Base-by-base conservation (phyloP, 441 rosid genomes). In the Euphorbia celastroides region DNA sequence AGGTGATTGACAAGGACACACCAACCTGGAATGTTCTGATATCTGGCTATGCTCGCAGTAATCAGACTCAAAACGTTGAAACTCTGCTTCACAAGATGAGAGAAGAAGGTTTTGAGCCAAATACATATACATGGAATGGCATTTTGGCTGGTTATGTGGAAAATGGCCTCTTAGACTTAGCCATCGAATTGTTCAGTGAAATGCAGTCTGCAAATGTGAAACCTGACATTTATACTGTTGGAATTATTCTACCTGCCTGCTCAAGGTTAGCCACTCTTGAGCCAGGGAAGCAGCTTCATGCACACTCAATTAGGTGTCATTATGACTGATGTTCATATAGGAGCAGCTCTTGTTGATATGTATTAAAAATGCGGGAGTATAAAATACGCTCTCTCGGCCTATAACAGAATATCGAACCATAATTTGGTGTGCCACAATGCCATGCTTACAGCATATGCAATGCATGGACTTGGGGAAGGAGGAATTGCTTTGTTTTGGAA, bases 301-400 rank as follows among this genome's bases (percentile, higher is more conserved):
- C 76, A 27, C 48, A 64, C 68, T 59, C 76, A 3, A 65, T 72
- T 28, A 68, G 58, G 48, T 36, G 60, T 17, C 62, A 54, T 50
- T 65, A 64, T 8, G 76, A 76, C 52, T 27, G 66, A 68, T 23
- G 42, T 65, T 23, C 70, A 65, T 20, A 68, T 76, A 69, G 79
- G 76, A 60, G 70, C 76, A 54, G 76, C 70, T 46, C 73, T 76
- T 32, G 71, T 93, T 57, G 89, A 90, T 76, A 93, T 93, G 98
- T 93, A 90, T 71, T 84, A 86, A 76, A 90, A 90, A 77, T 88
- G 97, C 13, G 98, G 96, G 28, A 80, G 83, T 73, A 83, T 90
- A 64, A 86, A 80, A 74, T 68, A 67, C 13, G 90, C 96, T 0
- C 64, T 82, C 34, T 41, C 44, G 36, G 69, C 71, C 22, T 67